Evolutionary conservation across 2,329 filamentous ascomycete genomes (phyloP), one percentile per base, ranked within the genome.

Genomic region (Fusarium buxicola): DNA sequence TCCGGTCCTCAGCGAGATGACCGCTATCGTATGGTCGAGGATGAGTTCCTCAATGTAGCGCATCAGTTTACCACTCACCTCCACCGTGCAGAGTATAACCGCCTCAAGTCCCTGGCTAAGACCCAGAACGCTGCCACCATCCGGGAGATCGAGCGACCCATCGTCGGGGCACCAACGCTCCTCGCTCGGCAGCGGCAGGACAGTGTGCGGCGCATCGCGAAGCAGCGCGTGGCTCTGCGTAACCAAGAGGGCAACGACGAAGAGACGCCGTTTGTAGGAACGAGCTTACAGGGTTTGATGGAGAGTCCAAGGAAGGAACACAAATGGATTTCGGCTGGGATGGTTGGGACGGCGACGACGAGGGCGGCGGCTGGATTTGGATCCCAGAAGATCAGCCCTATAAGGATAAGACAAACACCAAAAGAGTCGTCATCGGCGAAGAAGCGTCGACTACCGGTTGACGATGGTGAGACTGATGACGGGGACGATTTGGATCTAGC

Each of bases 21-120:
- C 71, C 78, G 77, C 51, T 94, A 86, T 75, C 88, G 91, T 69
- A 94, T 94, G 89, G 92, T 95, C 0, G 92, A 94, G 74, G 92
- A 95, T 68, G 91, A 94, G 66, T 86, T 95, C 62, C 77, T 89
- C 16, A 78, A 83, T 13, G 85, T 87, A 0, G 91, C 91, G 0
- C 84, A 86, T 48, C 78, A 81, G 3, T 94, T 92, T 75, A 94
- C 91, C 0, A 83, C 84, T 6, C 90, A 93, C 73, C 82, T 94
- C 2, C 91, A 94, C 72, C 85, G 87, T n/a, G 89, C 87, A 13
- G 91, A 93, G 74, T 94, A 94, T 72, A 81, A 87, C 55, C 84
- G 88, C 5, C 82, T 92, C 39, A 90, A 89, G 73, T 77, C 79
- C 30, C 77, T 80, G 31, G 85, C 86, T 4, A 84, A 80, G 62